Percentiles rank a stretch among this genome's conserved stretches.
Conservation (phyloP, 2,329 filamentous ascomycete species). For the Aureobasidium vineae region DNA sequence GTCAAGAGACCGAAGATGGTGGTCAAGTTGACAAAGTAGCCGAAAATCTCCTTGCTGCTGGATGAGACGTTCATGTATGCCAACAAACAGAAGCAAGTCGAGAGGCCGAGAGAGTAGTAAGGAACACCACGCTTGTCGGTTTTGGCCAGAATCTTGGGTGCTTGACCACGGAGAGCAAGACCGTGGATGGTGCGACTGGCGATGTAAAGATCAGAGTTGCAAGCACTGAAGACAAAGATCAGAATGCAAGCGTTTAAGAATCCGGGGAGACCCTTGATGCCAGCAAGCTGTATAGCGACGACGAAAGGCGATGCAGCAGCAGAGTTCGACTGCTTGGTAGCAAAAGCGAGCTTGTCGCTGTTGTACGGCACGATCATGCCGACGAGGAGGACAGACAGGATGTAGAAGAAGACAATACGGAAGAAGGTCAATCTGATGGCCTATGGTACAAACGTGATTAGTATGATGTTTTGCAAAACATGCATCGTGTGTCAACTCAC, state of each 20-base stretch:
- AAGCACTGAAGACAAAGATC: slow-evolving; percentile 72
- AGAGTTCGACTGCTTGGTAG: slow-evolving; percentile 48
- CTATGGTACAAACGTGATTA: slow-evolving; percentile 39
- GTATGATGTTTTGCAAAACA: not conserved
- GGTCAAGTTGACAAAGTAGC: slow-evolving; percentile 50
- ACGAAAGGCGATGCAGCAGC: slow-evolving; percentile 69
- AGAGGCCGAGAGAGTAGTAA: slow-evolving; percentile 61
- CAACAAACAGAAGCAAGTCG: slow-evolving; percentile 61
- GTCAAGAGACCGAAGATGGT: slow-evolving; percentile 45
- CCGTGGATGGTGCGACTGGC: slow-evolving; percentile 71
- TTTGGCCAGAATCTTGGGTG: slow-evolving; percentile 67
- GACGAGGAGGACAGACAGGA: slow-evolving; percentile 68
- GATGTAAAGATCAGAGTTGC: slow-evolving; percentile 75
- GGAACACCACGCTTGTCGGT: slow-evolving; percentile 72
- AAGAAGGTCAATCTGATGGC: slow-evolving; percentile 80
- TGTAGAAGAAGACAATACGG: slow-evolving; percentile 79
- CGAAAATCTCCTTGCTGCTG: slow-evolving; percentile 45
- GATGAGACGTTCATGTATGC: slow-evolving; percentile 48
- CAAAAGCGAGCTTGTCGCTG: slow-evolving; percentile 58
- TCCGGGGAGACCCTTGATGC: slow-evolving; percentile 61
- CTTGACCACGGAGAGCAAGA: slow-evolving; percentile 68
- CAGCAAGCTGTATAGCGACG: slow-evolving; percentile 64
- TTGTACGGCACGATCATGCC: slow-evolving; percentile 66
- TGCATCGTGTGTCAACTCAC: not conserved
- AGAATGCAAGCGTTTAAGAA: slow-evolving; percentile 73